These are phyloP conservation scores for Colletotrichum eremochloae DNA, from an alignment of 2,329 filamentous ascomycete species.

Conservation along the genomic window DNA sequence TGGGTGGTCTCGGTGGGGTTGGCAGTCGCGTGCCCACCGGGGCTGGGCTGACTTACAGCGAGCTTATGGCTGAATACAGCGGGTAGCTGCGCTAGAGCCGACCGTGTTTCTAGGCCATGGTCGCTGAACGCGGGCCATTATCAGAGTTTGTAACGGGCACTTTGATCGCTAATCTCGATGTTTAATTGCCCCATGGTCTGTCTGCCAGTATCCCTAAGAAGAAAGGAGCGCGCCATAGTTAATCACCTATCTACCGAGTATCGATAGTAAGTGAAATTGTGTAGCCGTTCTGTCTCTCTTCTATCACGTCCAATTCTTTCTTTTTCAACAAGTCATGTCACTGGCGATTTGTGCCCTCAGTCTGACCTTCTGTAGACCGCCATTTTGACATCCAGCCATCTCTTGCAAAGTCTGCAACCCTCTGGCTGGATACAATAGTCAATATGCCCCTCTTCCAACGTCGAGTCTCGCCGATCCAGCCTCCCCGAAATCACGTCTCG, in stretches of 20 bases:
- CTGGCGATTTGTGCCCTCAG: background rate
- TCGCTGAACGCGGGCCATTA: constrained; percentile 24
- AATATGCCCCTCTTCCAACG: constrained; percentile 26
- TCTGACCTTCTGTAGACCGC: constrained; percentile 17
- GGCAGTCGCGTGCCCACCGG: constrained; percentile 3
- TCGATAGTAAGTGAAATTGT: background rate
- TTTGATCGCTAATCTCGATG: constrained; percentile 13
- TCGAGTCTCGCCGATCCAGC: constrained; percentile 36
- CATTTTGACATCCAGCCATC: constrained; percentile 28
- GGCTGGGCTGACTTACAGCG: background rate
- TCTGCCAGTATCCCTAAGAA: background rate
- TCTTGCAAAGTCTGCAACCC: constrained; percentile 20
- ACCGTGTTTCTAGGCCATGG: constrained; percentile 26
- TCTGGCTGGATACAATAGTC: constrained; percentile 22
- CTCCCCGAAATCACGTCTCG: constrained; percentile 44
- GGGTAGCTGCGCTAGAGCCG: constrained; percentile 15
- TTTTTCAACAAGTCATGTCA: background rate
- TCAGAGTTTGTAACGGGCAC: constrained; percentile 14
- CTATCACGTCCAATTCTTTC: background rate
- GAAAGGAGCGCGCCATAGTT: background rate
- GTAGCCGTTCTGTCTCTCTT: background rate
- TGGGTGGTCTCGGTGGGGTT: background rate
- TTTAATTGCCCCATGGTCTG: constrained; percentile 1
- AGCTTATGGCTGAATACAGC: background rate
- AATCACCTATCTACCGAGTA: too few species aligned